Evolutionary conservation across 805 yeast genomes (phyloP).

Genomic region (Kluyveromyces siamensis): DNA sequence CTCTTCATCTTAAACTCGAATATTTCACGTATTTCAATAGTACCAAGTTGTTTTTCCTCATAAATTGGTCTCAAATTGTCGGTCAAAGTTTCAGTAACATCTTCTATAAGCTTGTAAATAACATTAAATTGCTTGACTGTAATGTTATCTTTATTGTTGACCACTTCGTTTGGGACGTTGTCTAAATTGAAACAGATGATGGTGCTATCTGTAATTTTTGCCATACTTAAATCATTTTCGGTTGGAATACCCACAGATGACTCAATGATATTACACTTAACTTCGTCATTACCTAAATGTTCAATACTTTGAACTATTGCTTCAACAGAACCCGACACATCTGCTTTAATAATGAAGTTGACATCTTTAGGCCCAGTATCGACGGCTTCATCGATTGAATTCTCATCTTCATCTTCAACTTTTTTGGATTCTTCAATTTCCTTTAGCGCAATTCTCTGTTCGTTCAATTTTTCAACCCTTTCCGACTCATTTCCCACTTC

Average conservation of each 20-base stretch:
- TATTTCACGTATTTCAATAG: conserved; percentile 58
- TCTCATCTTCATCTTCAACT: conserved; percentile 25
- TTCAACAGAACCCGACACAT: conserved; percentile 91
- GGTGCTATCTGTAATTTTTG: conserved; percentile 59
- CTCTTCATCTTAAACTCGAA: conserved; percentile 61
- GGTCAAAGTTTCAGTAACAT: conserved; percentile 59
- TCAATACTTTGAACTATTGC: conserved; percentile 79
- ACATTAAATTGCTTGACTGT: conserved; percentile 59
- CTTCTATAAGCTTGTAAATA: conserved; percentile 82
- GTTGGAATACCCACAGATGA: conserved; percentile 73
- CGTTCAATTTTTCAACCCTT: conserved; percentile 65
- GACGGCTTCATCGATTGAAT: conserved; percentile 18
- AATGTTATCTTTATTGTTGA: conserved; percentile 47
- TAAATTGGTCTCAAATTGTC: conserved; percentile 52
- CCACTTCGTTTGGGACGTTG: conserved; percentile 54
- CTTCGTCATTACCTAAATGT: conserved; percentile 82
- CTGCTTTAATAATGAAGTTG: conserved; percentile 74
- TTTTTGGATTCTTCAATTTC: conserved; percentile 43
- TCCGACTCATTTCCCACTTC: conserved; percentile 49
- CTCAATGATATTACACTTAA: conserved; percentile 56
- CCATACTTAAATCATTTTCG: conserved; percentile 58
- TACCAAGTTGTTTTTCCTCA: conserved; percentile 58
- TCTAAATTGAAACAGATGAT: conserved; percentile 70
- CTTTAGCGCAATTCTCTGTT: conserved; percentile 47
- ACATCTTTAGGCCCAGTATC: conserved; percentile 26